These are phyloP conservation scores for Parascedosporium putredinis DNA, from an alignment of 2,329 filamentous ascomycete genomes.

Conservation along the genomic window DNA sequence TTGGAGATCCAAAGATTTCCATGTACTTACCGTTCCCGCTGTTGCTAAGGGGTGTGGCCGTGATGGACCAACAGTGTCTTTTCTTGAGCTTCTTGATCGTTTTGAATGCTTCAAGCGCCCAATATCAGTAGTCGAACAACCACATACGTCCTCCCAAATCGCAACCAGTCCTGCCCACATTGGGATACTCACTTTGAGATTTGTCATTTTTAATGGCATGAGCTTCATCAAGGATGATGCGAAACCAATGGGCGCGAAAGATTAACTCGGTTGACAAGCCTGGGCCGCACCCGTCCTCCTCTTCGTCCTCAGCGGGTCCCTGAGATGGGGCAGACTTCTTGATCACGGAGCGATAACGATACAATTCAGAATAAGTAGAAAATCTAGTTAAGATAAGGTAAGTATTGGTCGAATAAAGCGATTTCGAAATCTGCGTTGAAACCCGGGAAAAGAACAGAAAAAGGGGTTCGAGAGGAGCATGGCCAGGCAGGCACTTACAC, in stretches of 20 bases:
- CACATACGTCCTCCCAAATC: too few relatives aligned
- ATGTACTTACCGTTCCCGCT: background rate
- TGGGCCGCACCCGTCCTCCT: too few relatives aligned
- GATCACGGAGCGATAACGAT: background rate
- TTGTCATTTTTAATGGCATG: conserved; percentile 43
- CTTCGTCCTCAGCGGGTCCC: background rate
- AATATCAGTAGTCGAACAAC: background rate
- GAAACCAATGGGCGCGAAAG: conserved; percentile 29
- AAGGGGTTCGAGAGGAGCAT: too few relatives aligned
- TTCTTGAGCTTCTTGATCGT: background rate
- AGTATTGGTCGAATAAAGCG: background rate
- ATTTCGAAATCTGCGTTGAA: too few relatives aligned
- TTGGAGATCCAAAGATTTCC: background rate
- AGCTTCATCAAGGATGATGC: conserved; percentile 47
- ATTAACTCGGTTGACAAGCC: too few relatives aligned
- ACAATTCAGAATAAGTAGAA: background rate
- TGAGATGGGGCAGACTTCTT: background rate
- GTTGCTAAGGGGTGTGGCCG: background rate
- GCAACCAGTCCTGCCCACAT: conserved; percentile 4
- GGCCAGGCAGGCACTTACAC: too few relatives aligned
- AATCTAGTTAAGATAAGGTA: background rate
- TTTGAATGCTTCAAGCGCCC: background rate
- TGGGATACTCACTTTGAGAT: conserved; percentile 19
- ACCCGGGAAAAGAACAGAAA: too few relatives aligned
- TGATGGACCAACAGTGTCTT: background rate